These are phyloP conservation scores for Diphasiastrum complanatum DNA, from an alignment of 83 land plant genomes.

Conservation along the genomic window DNA sequence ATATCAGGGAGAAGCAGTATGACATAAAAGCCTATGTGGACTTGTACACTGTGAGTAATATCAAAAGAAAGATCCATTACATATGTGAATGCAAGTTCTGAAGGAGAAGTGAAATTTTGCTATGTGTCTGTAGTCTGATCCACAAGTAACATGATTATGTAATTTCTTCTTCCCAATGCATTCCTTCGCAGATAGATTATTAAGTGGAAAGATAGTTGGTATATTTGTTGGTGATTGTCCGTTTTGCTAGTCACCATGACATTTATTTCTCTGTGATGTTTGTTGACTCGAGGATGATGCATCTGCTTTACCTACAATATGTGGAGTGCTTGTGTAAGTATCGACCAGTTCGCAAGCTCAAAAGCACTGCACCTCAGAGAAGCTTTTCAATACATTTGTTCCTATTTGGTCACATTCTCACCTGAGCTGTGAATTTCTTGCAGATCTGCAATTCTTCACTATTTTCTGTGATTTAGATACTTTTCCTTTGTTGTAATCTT, in stretches of 20 bases:
- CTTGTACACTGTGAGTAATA: conserved; percentile 70
- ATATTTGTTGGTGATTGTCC: background rate
- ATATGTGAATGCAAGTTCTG: too few species aligned
- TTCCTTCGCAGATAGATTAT: too few species aligned
- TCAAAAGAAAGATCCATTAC: too few species aligned
- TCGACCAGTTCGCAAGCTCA: too few species aligned
- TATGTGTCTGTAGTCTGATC: too few species aligned
- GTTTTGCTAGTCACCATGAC: background rate
- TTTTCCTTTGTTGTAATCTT: background rate
- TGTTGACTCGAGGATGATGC: conserved; percentile 50
- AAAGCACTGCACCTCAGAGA: background rate
- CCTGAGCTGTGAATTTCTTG: too few species aligned
- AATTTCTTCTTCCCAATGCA: too few species aligned
- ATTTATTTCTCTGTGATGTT: background rate
- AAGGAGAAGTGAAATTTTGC: too few species aligned
- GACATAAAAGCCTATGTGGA: conserved; percentile 63
- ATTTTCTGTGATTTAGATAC: background rate
- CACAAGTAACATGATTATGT: background rate
- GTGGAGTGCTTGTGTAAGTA: conserved; percentile 75
- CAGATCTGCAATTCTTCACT: too few species aligned
- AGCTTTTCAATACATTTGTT: background rate
- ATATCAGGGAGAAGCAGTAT: conserved; percentile 81
- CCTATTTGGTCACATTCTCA: too few species aligned
- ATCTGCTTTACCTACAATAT: conserved; percentile 44
- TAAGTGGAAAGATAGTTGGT: too few species aligned